Conservation (phyloP, 192 early-diverging fungal species). For the Coemansia sp. region DNA sequence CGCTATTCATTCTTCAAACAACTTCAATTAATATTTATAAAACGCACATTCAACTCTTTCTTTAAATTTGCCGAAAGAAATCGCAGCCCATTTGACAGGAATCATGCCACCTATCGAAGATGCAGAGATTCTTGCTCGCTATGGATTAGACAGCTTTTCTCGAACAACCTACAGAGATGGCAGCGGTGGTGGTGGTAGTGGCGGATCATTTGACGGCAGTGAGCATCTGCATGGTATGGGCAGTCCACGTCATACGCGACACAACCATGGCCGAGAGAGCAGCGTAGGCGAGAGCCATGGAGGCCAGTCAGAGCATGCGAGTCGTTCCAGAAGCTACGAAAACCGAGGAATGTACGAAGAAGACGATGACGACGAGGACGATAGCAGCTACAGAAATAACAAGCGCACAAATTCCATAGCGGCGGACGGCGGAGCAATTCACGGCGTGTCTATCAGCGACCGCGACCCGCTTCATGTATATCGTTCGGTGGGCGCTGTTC, state of each 20-base stretch:
- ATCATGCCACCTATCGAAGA: slow-evolving; percentile 47
- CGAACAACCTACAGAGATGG: slow-evolving; percentile 4
- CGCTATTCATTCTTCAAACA: neutral
- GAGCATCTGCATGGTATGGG: slow-evolving; percentile 18
- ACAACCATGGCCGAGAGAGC: slow-evolving; percentile 16
- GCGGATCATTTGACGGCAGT: slow-evolving; percentile 1
- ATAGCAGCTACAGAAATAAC: slow-evolving; percentile 19
- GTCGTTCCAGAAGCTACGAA: slow-evolving; percentile 7
- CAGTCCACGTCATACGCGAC: slow-evolving; percentile 16
- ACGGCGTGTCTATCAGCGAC: slow-evolving; percentile 45
- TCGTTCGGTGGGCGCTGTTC: slow-evolving; percentile 36
- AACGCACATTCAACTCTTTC: too few relatives aligned
- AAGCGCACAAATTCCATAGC: slow-evolving; percentile 19
- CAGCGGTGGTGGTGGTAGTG: neutral
- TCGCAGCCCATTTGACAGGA: neutral
- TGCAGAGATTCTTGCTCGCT: slow-evolving; percentile 50
- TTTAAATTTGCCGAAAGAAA: too few relatives aligned
- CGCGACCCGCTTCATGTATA: slow-evolving; percentile 51
- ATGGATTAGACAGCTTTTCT: slow-evolving; percentile 51
- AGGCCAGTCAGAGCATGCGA: slow-evolving; percentile 8
- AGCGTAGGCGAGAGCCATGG: slow-evolving; percentile 11
- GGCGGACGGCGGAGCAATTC: slow-evolving; percentile 11
- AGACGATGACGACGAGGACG: slow-evolving; percentile 20
- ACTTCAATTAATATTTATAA: neutral
- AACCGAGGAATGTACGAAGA: slow-evolving; percentile 12